phyloP scores from a whole-genome alignment of 208 protist genomes.

The Acanthamoeba lugdunensis region DNA sequence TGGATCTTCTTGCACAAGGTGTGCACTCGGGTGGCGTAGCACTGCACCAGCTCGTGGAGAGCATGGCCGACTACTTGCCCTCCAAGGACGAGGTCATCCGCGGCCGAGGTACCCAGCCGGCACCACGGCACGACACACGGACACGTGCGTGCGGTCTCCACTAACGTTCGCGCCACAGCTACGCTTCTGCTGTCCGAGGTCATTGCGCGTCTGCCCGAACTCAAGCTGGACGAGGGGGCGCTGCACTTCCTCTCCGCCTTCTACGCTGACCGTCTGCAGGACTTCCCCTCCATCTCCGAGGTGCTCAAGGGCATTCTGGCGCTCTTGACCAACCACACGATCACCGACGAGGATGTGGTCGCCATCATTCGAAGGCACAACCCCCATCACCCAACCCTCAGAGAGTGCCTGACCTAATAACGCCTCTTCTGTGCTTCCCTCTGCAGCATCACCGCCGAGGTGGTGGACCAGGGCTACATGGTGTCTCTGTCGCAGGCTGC shows the following conservation, averaged over 20 bases:
- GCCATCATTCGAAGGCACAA: constrained; percentile 11
- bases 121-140: background rate
- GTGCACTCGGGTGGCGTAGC: background rate
- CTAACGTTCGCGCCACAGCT: background rate
- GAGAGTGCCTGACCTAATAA: background rate
- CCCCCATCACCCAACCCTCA: no score
- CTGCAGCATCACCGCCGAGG: constrained; percentile 43
- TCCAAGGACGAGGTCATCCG: constrained; percentile 58
- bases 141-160: background rate
- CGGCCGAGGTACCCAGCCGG: constrained; percentile 1
- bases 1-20: background rate
- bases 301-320: constrained; percentile 52
- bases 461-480: constrained; percentile 62
- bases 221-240: constrained; percentile 23
- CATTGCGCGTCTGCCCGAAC: constrained; percentile 28
- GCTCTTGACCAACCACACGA: constrained; percentile 6
- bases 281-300: constrained; percentile 54
- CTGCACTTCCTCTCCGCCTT: constrained; percentile 59
- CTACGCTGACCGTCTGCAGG: constrained; percentile 56
- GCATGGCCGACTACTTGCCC: constrained; percentile 54
- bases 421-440: background rate
- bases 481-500: constrained; percentile 48
- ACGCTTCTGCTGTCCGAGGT: constrained; percentile 64
- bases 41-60: constrained; percentile 64
- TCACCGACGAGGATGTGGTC: background rate